A percentile compares a stretch with the other conserved stretches of the same genome.
phyloP scores from a whole-genome alignment of 106 monocot species.

The Dioscorea alata region DNA sequence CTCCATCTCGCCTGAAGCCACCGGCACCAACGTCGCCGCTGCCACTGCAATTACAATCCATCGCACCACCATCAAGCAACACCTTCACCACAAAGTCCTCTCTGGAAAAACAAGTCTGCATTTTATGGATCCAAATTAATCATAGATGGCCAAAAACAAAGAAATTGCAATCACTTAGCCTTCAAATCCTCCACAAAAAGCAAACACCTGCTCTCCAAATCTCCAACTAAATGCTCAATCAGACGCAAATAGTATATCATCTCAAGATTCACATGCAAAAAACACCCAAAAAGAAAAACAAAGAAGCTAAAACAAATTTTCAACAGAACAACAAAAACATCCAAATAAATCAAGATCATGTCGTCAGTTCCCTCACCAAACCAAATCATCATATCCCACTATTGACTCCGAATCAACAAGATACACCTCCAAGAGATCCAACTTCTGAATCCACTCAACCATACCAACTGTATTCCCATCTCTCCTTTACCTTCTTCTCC shows the following conservation, averaged over 20 bases:
- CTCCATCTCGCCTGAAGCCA: no score
- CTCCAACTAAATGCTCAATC: conserved; percentile 30
- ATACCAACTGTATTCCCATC: neutral
- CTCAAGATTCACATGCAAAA: neutral
- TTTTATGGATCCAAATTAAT: no score
- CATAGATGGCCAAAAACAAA: no score
- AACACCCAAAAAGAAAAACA: neutral
- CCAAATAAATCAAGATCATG: conserved; percentile 2
- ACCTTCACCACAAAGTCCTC: no score
- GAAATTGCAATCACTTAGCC: conserved; percentile 2
- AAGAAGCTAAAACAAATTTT: neutral
- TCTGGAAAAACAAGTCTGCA: no score
- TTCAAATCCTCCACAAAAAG: conserved; percentile 51
- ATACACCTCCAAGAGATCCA: conserved; percentile 1
- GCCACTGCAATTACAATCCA: no score
- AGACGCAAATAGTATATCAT: conserved; percentile 43
- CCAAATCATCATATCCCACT: neutral
- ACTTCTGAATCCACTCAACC: neutral
- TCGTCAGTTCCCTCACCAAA: conserved; percentile 5
- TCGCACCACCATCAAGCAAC: no score
- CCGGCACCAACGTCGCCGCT: no score
- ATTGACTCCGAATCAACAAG: neutral
- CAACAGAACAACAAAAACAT: neutral
- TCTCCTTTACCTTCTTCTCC: neutral
- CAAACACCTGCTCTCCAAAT: conserved; percentile 26